A percentile compares a stretch with the other conserved stretches of the same genome.
phyloP scores from a whole-genome alignment of 2,329 filamentous ascomycete genomes.

The Coniella lustricola region DNA sequence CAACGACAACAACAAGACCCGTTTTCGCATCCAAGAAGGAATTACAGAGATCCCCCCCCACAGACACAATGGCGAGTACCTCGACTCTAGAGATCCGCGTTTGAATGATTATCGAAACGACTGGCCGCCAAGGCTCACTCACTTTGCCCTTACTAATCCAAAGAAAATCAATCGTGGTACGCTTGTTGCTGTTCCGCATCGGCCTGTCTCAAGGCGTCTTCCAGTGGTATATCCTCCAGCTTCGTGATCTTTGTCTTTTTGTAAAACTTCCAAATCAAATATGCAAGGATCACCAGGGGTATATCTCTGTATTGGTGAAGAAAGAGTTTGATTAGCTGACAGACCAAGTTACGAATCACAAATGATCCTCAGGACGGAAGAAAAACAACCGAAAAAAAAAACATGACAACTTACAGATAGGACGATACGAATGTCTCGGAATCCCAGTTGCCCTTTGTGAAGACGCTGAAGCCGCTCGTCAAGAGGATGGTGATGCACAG shows the following conservation, averaged over 20 bases:
- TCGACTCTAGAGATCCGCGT: no score
- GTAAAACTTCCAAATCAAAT: constrained; percentile 56
- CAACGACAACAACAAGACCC: no score
- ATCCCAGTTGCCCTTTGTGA: constrained; percentile 53
- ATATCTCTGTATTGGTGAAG: constrained; percentile 42
- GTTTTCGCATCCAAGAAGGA: no score
- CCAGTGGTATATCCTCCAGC: constrained; percentile 44
- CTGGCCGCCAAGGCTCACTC: no score
- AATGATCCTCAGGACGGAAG: neutral
- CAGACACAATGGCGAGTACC: no score
- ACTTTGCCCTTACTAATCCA: no score
- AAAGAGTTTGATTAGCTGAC: no score
- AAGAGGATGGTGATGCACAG: constrained; percentile 60
- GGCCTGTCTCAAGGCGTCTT: constrained; percentile 43
- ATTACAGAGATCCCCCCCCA: no score
- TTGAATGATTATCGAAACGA: no score
- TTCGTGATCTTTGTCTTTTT: constrained; percentile 53
- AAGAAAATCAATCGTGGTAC: constrained; percentile 13
- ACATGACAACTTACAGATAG: constrained; percentile 50
- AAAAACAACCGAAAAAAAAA: no score
- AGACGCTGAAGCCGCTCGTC: constrained; percentile 61
- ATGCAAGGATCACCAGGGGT: constrained; percentile 49
- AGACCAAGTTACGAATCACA: no score
- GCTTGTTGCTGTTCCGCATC: constrained; percentile 23
- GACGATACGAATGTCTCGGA: constrained; percentile 51